Evolutionary conservation across 192 early-diverging fungal genomes (phyloP), one percentile per base, ranked within the genome.

Genomic region (Backusella circina): DNA sequence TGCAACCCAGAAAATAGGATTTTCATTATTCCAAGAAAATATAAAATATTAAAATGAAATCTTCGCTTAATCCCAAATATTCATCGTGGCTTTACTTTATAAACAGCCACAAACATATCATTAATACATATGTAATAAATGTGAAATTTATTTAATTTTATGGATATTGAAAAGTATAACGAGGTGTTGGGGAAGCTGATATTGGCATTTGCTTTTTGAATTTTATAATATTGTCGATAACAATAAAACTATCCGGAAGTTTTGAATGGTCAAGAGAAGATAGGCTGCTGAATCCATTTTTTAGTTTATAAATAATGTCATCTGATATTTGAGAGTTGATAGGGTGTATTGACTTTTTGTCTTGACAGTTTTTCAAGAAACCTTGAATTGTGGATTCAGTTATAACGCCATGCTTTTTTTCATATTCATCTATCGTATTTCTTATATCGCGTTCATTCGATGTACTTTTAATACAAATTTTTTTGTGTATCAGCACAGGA

Each of bases 131-230:
- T 5, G 5, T n/a, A 47, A n/a, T 47, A 47, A 47, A 47, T 21
- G 5, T 47, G 16, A 16, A 47, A 0, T 47, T 47, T 47, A 47
- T 47, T 47, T 47, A 47, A 6, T 57, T 57, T 35, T 68, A 68
- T n/a, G 30, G 30, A 32, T 68, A 68, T 18, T 68, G 32, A 51
- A 71, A 71, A 18, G 13, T 71, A 31, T 71, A 79, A 33, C 76
- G 69, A 31, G 86, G 80, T 7, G 79, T 71, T 28, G 84, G 75
- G 13, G 82, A 84, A 32, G 82, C 67, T 35, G 84, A 83, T 32
- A 86, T 47, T 54, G 83, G 76, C 74, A 88, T 80, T 75, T 76
- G 78, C 41, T 75, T 76, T 76, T 89, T 89, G 75, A 86, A 89
- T 51, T 78, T 79, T 13, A 85, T 71, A 21, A 88, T 4, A 61